Evolutionary conservation across 208 protist species (phyloP).

Genomic region (Crithidia expoeki): DNA sequence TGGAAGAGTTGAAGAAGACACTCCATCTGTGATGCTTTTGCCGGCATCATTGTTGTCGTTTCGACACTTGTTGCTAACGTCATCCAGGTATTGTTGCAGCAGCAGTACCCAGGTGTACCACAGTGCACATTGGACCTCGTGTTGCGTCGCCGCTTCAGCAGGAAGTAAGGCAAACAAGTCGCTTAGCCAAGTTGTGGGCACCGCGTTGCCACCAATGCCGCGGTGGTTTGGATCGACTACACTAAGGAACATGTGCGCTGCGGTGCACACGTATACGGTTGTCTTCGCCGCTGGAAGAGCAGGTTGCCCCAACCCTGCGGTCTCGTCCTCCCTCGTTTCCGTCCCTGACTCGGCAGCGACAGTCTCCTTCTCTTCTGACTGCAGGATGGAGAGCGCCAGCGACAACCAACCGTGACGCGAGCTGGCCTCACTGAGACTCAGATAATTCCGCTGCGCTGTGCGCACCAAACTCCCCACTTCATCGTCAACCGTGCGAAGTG

Average conservation of each 20-base stretch:
- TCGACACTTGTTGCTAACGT: neutral
- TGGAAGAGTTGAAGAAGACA: neutral
- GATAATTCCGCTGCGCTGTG: constrained; percentile 39
- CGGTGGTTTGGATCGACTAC: constrained; percentile 39
- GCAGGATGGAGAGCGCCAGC: constrained; percentile 30
- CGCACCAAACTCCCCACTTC: constrained; percentile 36
- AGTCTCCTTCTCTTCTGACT: neutral
- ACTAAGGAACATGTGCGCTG: constrained; percentile 69
- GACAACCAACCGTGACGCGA: constrained; percentile 40
- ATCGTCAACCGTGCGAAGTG: constrained; percentile 3
- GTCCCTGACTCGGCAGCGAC: neutral
- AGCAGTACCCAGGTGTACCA: constrained; percentile 56
- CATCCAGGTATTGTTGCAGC: neutral
- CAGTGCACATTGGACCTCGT: constrained; percentile 57
- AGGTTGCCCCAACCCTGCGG: neutral
- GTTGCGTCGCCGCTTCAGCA: constrained; percentile 19
- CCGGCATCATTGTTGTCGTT: neutral
- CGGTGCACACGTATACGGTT: constrained; percentile 57
- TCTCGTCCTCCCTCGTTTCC: neutral
- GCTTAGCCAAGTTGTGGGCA: constrained; percentile 49
- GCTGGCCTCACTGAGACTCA: constrained; percentile 31
- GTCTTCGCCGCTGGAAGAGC: neutral
- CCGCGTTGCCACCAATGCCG: constrained; percentile 11
- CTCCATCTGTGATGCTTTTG: neutral
- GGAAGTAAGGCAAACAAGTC: constrained; percentile 48